A percentile compares a stretch with the other conserved stretches of the same genome.
Evolutionary conservation across 2,329 filamentous ascomycete species (phyloP).

Genomic region (Pseudogymnoascus sp.): DNA sequence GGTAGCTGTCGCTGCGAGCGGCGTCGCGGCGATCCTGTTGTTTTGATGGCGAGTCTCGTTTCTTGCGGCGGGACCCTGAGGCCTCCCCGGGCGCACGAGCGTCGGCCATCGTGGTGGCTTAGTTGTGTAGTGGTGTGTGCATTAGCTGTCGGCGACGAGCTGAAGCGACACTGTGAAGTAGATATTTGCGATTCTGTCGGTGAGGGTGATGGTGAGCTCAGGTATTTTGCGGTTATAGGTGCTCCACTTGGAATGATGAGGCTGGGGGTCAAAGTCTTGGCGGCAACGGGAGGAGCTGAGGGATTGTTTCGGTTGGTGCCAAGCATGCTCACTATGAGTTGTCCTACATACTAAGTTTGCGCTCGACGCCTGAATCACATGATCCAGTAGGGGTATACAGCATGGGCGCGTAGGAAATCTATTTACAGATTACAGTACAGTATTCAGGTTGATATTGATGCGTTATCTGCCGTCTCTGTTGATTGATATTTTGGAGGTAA

Average conservation of each 20-base stretch:
- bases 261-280: slow-evolving; percentile 1
- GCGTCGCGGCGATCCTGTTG: slow-evolving; percentile 6
- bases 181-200: background rate
- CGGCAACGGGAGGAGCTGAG: slow-evolving; percentile 3
- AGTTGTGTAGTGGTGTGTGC: slow-evolving; percentile 2
- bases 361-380: slow-evolving; percentile 2
- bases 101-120: slow-evolving; percentile 3
- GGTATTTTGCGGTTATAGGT: background rate
- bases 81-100: background rate
- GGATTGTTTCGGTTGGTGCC: slow-evolving; percentile 2
- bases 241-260: background rate
- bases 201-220: background rate
- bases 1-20: background rate
- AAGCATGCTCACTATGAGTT: background rate
- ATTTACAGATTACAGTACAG: background rate
- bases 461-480: background rate
- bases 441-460: background rate
- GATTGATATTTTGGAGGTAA: background rate
- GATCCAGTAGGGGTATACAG: background rate
- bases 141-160: background rate
- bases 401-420: background rate
- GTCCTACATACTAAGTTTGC: slow-evolving; percentile 5
- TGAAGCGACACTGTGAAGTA: background rate
- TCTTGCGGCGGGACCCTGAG: background rate
- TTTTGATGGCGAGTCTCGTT: slow-evolving; percentile 8